phyloP scores from a whole-genome alignment of 1,284 basidiomycete genomes.

The Austroboletus novae-zelandiae region DNA sequence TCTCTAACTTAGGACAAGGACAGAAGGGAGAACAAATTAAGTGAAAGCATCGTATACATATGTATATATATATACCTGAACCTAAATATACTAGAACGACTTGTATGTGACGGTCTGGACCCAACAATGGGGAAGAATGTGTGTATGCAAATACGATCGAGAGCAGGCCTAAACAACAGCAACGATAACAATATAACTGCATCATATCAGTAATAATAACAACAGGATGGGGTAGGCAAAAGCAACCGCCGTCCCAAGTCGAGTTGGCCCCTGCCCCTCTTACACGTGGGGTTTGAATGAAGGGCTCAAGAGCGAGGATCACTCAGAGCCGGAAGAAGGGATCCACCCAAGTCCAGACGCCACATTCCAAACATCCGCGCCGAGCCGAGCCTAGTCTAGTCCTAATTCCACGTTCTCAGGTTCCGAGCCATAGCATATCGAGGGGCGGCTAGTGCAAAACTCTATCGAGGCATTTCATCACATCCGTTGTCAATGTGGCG shows the following conservation, averaged over 20 bases:
- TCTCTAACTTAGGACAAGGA: neutral
- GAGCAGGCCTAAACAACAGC: constrained; percentile 6
- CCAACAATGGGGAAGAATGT: neutral
- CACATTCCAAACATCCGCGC: constrained; percentile 11
- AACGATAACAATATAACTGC: constrained; percentile 4
- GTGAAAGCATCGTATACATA: constrained; percentile 3
- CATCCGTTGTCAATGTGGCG: constrained; percentile 66
- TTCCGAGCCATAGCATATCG: constrained; percentile 9
- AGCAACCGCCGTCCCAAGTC: neutral
- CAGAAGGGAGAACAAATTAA: constrained; percentile 8
- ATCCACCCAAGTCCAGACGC: constrained; percentile 16
- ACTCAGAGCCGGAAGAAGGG: constrained; percentile 12
- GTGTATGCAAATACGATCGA: constrained; percentile 11
- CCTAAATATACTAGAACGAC: constrained; percentile 11
- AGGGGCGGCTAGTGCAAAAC: constrained; percentile 5
- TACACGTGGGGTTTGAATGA: constrained; percentile 15
- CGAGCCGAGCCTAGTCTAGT: constrained; percentile 9
- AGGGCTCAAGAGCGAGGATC: constrained; percentile 15
- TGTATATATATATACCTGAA: constrained; percentile 14
- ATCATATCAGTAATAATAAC: neutral
- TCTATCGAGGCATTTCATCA: constrained; percentile 51
- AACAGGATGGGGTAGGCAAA: constrained; percentile 1
- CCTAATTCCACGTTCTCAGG: constrained; percentile 16
- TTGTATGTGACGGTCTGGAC: constrained; percentile 4
- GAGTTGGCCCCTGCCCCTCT: neutral